Evolutionary conservation across 192 early-diverging fungal genomes (phyloP).

Genomic region (Coemansia reversa): DNA sequence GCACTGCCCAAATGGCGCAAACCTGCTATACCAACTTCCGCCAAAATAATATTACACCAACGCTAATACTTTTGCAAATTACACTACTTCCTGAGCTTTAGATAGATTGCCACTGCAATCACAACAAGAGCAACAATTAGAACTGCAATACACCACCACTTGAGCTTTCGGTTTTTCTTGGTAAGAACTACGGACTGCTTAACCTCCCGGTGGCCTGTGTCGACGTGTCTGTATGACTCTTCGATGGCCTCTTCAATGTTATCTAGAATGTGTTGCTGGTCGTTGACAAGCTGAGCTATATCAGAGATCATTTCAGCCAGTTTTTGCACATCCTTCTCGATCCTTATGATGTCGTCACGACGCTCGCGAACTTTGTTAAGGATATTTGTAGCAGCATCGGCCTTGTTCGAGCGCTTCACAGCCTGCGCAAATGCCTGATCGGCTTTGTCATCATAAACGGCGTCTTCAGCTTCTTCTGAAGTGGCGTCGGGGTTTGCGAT

Average conservation of each 20-base stretch:
- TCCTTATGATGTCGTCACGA: constrained; percentile 25
- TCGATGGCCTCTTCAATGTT: constrained; percentile 30
- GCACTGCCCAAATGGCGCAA: too few species aligned
- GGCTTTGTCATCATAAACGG: constrained; percentile 29
- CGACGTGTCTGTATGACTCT: constrained; percentile 10
- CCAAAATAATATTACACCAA: too few species aligned
- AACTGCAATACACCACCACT: constrained; percentile 20
- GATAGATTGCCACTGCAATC: constrained; percentile 28
- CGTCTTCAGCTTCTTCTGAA: constrained; percentile 23
- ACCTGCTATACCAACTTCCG: too few species aligned
- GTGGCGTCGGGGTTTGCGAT: constrained; percentile 31
- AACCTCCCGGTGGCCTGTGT: constrained; percentile 17
- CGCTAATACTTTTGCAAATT: too few species aligned
- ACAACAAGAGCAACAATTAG: constrained; percentile 44
- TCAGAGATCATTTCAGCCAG: constrained; percentile 26
- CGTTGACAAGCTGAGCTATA: constrained; percentile 19
- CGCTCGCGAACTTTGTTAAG: constrained; percentile 25
- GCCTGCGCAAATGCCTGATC: constrained; percentile 28
- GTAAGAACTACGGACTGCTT: constrained; percentile 17
- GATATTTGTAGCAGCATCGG: constrained; percentile 10
- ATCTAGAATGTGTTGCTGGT: constrained; percentile 29
- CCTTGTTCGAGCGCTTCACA: constrained; percentile 12
- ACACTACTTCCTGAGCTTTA: constrained; percentile 11
- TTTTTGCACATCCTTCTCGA: constrained; percentile 25
- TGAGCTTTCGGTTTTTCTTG: constrained; percentile 24